Evolutionary conservation across 768 basidiomycete genomes (phyloP).

Genomic region (Russula sp.): DNA sequence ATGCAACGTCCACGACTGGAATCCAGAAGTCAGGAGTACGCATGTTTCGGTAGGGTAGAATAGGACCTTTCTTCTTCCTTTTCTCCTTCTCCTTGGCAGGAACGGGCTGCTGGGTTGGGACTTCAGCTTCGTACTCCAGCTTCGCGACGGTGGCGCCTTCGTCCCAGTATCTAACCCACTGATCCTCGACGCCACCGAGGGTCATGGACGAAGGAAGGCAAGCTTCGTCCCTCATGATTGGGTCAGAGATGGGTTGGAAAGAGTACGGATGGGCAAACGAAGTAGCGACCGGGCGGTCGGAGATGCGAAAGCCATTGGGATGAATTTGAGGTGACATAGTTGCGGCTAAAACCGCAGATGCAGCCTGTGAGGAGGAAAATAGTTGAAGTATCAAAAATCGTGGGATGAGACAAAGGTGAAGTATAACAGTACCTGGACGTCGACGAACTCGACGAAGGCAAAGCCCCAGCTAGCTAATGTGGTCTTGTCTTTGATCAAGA

Average conservation of each 20-base stretch:
- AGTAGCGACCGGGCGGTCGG: conserved; percentile 79
- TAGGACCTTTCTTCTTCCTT: conserved; percentile 50
- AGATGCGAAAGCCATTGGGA: conserved; percentile 91
- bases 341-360: conserved; percentile 72
- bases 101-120: conserved; percentile 35
- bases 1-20: neutral
- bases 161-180: conserved; percentile 90
- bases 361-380: conserved; percentile 47
- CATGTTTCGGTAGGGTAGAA: neutral
- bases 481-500: conserved; percentile 83
- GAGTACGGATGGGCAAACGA: conserved; percentile 92
- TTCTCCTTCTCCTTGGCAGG: conserved; percentile 53
- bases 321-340: conserved; percentile 82
- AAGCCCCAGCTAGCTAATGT: conserved; percentile 90
- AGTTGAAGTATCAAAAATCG: conserved; percentile 18
- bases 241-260: conserved; percentile 74
- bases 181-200: conserved; percentile 64
- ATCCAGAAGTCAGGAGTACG: neutral
- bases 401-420: neutral
- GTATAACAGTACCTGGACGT: conserved; percentile 54
- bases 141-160: conserved; percentile 70
- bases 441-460: conserved; percentile 88
- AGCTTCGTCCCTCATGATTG: conserved; percentile 69
- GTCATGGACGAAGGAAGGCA: conserved; percentile 59
- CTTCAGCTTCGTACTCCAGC: conserved; percentile 73